phyloP scores from a whole-genome alignment of 441 rosid species.

The Theobroma grandiflorum region DNA sequence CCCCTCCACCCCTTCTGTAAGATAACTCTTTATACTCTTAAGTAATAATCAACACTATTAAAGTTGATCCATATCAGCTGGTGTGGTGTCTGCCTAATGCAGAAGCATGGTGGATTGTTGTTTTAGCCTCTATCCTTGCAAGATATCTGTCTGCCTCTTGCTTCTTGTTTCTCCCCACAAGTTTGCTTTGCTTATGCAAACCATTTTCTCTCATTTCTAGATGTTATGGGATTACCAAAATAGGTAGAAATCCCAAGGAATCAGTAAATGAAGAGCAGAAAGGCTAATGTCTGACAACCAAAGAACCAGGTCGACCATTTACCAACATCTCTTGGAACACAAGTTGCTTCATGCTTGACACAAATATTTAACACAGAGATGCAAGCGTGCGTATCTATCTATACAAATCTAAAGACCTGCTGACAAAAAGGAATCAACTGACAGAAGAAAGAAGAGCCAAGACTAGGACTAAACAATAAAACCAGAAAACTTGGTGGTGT shows the following conservation, averaged over 20 bases:
- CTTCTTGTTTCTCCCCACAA: background rate
- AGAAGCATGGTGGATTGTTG: background rate
- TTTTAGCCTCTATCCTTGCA: background rate
- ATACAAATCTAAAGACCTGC: background rate
- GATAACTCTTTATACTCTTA: slow-evolving; percentile 3
- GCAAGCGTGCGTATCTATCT: background rate
- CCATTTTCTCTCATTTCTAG: background rate
- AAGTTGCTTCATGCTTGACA: background rate
- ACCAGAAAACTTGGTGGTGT: background rate
- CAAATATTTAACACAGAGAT: background rate
- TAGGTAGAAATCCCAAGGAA: background rate
- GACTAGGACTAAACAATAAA: background rate
- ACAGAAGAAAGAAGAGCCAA: background rate
- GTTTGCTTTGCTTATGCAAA: background rate
- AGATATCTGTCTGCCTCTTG: background rate
- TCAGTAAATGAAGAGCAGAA: background rate
- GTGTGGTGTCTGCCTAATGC: slow-evolving; percentile 24
- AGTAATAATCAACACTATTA: slow-evolving; percentile 15
- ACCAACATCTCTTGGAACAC: background rate
- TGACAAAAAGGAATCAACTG: background rate
- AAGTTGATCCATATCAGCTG: background rate
- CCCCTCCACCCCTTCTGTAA: slow-evolving; percentile 18
- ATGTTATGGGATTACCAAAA: background rate
- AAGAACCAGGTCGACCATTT: background rate
- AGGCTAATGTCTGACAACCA: background rate